A percentile compares a stretch with the other conserved stretches of the same genome.
Conservation (phyloP, 148 eudicot species). For the Silene conica region DNA sequence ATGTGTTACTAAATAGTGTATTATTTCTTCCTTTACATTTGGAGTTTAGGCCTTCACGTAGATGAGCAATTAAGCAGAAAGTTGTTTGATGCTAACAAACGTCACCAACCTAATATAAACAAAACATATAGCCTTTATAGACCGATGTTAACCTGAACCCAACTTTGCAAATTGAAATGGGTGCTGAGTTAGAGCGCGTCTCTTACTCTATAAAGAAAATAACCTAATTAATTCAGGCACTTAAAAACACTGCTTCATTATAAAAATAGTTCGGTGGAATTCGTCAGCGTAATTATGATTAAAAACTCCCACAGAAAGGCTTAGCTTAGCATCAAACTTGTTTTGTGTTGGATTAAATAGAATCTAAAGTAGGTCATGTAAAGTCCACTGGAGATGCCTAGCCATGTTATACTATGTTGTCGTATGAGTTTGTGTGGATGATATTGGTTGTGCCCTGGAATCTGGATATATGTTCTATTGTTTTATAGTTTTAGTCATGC, state of each 20-base stretch:
- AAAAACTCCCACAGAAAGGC: background rate
- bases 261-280: conserved; percentile 16
- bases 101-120: conserved; percentile 14
- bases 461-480: too few species aligned
- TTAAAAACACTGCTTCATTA: conserved; percentile 8
- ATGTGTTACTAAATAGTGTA: background rate
- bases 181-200: conserved; percentile 16
- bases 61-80: conserved; percentile 7
- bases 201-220: background rate
- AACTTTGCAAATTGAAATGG: conserved; percentile 14
- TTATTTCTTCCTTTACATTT: background rate
- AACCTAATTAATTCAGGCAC: conserved; percentile 4
- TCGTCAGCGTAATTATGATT: background rate
- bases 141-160: conserved; percentile 19
- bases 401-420: conserved; percentile 16
- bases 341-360: conserved; percentile 24
- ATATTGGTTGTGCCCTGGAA: background rate
- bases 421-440: background rate
- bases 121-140: conserved; percentile 14
- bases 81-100: conserved; percentile 14
- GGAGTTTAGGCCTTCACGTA: conserved; percentile 9
- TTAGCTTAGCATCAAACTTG: conserved; percentile 17
- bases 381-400: conserved; percentile 11
- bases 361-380: conserved; percentile 20
- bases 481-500: background rate